Base-by-base conservation (phyloP, 1,284 basidiomycete genomes). In the Fomitopsis betulina region DNA sequence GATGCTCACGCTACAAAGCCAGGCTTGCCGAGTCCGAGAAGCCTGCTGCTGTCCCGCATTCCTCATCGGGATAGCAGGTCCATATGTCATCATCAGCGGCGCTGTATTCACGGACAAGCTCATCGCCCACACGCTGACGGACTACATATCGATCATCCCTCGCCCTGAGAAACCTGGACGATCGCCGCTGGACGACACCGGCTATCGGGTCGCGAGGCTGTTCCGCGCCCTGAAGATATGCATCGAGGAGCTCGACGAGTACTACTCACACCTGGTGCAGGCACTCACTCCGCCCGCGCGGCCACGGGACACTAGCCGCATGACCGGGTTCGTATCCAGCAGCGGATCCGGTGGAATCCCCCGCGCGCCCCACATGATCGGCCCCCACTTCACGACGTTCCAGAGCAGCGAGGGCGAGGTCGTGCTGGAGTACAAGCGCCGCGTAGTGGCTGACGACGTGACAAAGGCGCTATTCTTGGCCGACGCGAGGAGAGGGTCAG, bases 71-170 rank as follows among this genome's bases (percentile, higher is more conserved):
- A 52, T 59, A 7, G 50, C 62, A 1, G 60, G 62, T n/a, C 57
- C 60, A 2, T 37, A 45, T 27, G 47, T 65, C 27, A 47, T 38
- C 17, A 59, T 65, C 19, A 35, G 53, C 39, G 62, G 60, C 2
- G 62, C 62, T 2, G 58, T 61, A 9, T 60, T 60, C 45, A 57
- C 53, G 37, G 62, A 65, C 37, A 25, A 19, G 32, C 32, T 63
- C 23, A 51, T 62, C 45, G 50, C 54, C 5, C 51, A 61, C 45
- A 27, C 40, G 4, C 54, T 65, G 17, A 57, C 53, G 25, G 58
- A 60, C 52, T 3, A 45, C 43, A 57, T 57, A 19, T 60, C 21
- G 9, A 3, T 47, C 45, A 27, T n/a, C 45, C 45, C 27, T n/a
- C 42, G 42, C 17, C 42, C 13, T 6, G 42, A 4, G 10, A 6